Percentiles rank a stretch among this genome's conserved stretches.
phyloP scores from a whole-genome alignment of 192 early-diverging fungal species.

The Linnemannia schmuckeri region DNA sequence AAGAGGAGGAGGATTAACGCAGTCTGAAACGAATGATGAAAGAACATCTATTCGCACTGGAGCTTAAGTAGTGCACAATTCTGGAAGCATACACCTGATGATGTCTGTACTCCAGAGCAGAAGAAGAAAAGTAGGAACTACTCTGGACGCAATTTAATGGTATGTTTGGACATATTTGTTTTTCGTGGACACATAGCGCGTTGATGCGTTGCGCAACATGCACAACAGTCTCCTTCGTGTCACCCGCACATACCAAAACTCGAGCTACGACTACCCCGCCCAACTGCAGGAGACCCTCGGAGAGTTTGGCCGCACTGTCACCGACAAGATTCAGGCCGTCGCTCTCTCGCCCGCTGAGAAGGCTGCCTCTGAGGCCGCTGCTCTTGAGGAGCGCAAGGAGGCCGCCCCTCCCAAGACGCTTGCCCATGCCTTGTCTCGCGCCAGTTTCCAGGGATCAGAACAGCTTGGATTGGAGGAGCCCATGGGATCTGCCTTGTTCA shows the following conservation, averaged over 20 bases:
- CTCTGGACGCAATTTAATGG: neutral
- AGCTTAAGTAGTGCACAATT: no score
- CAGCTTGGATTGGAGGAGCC: slow-evolving; percentile 85
- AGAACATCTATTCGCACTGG: no score
- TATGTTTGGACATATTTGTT: neutral
- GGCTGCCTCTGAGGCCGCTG: slow-evolving; percentile 53
- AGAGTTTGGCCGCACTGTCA: slow-evolving; percentile 79
- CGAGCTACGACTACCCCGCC: slow-evolving; percentile 84
- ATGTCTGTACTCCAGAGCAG: no score
- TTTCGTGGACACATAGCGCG: slow-evolving; percentile 66
- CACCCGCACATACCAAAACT: slow-evolving; percentile 77
- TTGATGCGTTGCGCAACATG: slow-evolving; percentile 79
- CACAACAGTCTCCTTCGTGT: slow-evolving; percentile 81
- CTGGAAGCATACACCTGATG: no score
- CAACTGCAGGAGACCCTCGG: slow-evolving; percentile 76
- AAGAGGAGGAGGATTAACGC: no score
- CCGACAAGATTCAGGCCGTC: slow-evolving; percentile 71
- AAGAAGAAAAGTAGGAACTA: neutral
- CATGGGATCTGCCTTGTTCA: slow-evolving; percentile 86
- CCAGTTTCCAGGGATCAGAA: slow-evolving; percentile 75
- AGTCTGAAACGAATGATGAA: no score
- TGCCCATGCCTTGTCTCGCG: slow-evolving; percentile 82
- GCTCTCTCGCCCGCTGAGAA: slow-evolving; percentile 67
- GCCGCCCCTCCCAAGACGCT: slow-evolving; percentile 69
- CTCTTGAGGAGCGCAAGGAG: slow-evolving; percentile 39